Evolutionary conservation across 169 alveolate species (phyloP).

Genomic region (Amoebophrya sp.): DNA sequence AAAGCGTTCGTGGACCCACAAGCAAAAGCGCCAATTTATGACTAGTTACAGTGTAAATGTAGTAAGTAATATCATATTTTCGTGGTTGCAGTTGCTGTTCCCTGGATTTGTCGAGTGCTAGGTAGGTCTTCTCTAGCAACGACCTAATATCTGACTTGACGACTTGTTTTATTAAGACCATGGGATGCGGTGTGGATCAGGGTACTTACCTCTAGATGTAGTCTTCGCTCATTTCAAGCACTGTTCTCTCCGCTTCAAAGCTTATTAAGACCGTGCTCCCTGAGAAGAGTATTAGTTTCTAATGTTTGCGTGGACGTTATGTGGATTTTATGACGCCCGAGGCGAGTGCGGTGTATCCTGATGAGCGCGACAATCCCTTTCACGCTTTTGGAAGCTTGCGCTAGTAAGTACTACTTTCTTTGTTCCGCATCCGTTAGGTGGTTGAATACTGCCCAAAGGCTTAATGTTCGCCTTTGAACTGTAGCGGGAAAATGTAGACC

Average conservation of each 20-base stretch:
- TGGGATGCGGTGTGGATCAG: not conserved
- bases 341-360: not conserved
- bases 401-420: too few species aligned
- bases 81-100: too few species aligned
- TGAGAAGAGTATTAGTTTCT: too few species aligned
- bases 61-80: too few species aligned
- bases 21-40: not conserved
- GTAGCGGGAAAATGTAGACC: too few species aligned
- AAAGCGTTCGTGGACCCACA: not conserved
- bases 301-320: not conserved
- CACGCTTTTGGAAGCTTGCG: not conserved
- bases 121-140: too few species aligned
- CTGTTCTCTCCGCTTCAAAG: not conserved
- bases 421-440: not conserved
- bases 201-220: not conserved
- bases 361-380: not conserved
- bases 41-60: too few species aligned
- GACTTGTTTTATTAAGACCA: not conserved
- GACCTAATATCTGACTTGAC: too few species aligned
- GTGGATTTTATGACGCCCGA: conserved; percentile 22
- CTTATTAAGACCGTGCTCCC: not conserved
- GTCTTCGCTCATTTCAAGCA: not conserved
- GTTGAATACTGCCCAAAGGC: too few species aligned
- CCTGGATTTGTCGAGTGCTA: too few species aligned
- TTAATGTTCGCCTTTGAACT: not conserved